Evolutionary conservation across 805 yeast species (phyloP), one percentile per base, ranked within the genome.

Genomic region (Metschnikowia lunata): DNA sequence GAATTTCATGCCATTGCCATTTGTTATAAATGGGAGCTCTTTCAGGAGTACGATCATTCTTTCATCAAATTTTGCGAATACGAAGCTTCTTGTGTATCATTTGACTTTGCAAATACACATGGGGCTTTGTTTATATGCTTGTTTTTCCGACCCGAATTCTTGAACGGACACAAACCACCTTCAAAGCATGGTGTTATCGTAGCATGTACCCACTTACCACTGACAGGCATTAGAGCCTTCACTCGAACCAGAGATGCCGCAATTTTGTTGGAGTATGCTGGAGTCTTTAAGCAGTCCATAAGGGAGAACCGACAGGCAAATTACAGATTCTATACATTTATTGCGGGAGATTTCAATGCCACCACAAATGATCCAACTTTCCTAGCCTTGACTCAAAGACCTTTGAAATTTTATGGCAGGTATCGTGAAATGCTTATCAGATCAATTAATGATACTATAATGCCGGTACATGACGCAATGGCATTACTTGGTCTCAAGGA

Each of bases 291-390:
- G 15, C 9, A 12, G 15, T 10, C 34, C 13, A 4, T 31, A 31
- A 29, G n/a, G n/a, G n/a, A 29, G 4, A 12, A 10, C 6, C 9
- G 35, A 7, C 10, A 26, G 23, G 27, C 26, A 2, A 9, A 11
- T 13, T 15, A 12, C 26, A 14, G 11, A 10, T 42, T 42, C 36
- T 42, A 42, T 23, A 42, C 39, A 7, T 42, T 42, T 38, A 26
- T 42, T 6, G 46, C 42, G 9, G 46, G 46, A 8, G 46, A 42
- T 28, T 37, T 42, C 28, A 42, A 42, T 26, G 36, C 46, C 12
- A 29, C 38, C 1, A 32, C 26, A 10, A 39, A 34, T 14, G 46
- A 42, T 23, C 34, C 42, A 13, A 39, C 46, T n/a, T 42, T 37
- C 30, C 35, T 33, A 10, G 37, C 46, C 18, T 36, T 42, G 26